Evolutionary conservation across 2,329 filamentous ascomycete genomes (phyloP), one percentile per base, ranked within the genome.

Genomic region (Penicillium sp.): DNA sequence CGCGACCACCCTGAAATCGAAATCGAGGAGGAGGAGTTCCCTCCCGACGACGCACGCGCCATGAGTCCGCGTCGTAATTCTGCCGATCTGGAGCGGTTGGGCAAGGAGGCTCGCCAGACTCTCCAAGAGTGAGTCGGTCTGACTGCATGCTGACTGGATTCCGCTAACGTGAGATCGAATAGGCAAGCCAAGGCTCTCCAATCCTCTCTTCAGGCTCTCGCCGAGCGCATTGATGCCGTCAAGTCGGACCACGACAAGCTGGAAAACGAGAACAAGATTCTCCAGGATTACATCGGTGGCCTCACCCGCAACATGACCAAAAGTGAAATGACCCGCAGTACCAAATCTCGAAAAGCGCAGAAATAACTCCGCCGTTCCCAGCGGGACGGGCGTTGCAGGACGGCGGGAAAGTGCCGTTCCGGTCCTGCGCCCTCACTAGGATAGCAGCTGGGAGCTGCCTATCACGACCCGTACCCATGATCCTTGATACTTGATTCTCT

Each of bases 261-360:
- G 44, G 90, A 97, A 69, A 93, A 80, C 68, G 90, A 96, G 69
- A 98, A 98, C 77, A 91, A 89, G 63, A 96, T 97, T 64, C 73
- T 98, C 39, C 91, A 97, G 69, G 95, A 95, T 69, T 97, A 97
- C 67, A 97, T 97, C 61, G 91, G 91, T 55, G 91, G 95, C 64
- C 77, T 97, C 45, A 97, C 95, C 81, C 87, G 88, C 61, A 82
- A 80, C 44, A 74, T 76, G 73, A 71, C 71, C 45, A 73, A 71
- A 57, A 77, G 75, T 59, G 81, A 82, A 62, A 76, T 82, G 42
- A 70, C 75, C 3, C 70, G 75, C 45, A 74, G 76, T 42, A 70
- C 71, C 28, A 79, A 78, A 61, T 68, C 69, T 53, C 81, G 77
- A 60, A 71, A 70, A 54, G 63, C 61, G 36, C 63, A 68, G 46